phyloP scores from a whole-genome alignment of 345 rosid genomes.

The Noccaea bulbosa region DNA sequence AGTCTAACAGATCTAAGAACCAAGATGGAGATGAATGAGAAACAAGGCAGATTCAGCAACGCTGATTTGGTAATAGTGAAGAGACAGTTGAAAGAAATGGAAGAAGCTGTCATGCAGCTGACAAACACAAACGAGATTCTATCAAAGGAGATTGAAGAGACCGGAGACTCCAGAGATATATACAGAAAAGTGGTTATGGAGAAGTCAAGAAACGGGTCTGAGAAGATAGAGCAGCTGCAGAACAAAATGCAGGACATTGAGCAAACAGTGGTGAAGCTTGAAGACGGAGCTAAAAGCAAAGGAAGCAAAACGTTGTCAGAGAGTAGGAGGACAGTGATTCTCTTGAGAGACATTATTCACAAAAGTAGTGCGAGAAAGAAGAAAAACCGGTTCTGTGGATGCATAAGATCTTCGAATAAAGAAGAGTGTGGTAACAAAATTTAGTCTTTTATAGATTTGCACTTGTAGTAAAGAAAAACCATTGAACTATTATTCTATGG shows the following conservation, averaged over 20 bases:
- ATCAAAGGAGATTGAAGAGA: slow-evolving; percentile 51
- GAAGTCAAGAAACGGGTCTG: slow-evolving; percentile 64
- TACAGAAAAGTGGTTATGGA: slow-evolving; percentile 55
- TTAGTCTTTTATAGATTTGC: slow-evolving; percentile 10
- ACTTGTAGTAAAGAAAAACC: slow-evolving; percentile 16
- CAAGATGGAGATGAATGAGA: slow-evolving; percentile 63
- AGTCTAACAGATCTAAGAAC: slow-evolving; percentile 64
- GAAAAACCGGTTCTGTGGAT: slow-evolving; percentile 74
- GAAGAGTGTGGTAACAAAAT: slow-evolving; percentile 48
- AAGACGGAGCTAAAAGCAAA: slow-evolving; percentile 60
- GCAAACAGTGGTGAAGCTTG: slow-evolving; percentile 62
- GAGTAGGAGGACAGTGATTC: slow-evolving; percentile 51
- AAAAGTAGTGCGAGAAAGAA: slow-evolving; percentile 54
- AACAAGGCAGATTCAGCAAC: slow-evolving; percentile 53
- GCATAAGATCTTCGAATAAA: slow-evolving; percentile 56
- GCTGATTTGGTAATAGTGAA: slow-evolving; percentile 59
- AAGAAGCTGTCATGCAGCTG: slow-evolving; percentile 63
- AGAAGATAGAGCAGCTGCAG: slow-evolving; percentile 75
- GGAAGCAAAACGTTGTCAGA: slow-evolving; percentile 52
- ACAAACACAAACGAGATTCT: slow-evolving; percentile 58
- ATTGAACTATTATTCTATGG: slow-evolving; percentile 6
- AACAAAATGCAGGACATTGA: slow-evolving; percentile 75
- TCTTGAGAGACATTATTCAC: slow-evolving; percentile 71
- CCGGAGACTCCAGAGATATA: slow-evolving; percentile 47
- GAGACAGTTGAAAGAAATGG: slow-evolving; percentile 67